These are phyloP conservation scores for Medicago arabica DNA, from an alignment of 306 rosid species.

Conservation along the genomic window DNA sequence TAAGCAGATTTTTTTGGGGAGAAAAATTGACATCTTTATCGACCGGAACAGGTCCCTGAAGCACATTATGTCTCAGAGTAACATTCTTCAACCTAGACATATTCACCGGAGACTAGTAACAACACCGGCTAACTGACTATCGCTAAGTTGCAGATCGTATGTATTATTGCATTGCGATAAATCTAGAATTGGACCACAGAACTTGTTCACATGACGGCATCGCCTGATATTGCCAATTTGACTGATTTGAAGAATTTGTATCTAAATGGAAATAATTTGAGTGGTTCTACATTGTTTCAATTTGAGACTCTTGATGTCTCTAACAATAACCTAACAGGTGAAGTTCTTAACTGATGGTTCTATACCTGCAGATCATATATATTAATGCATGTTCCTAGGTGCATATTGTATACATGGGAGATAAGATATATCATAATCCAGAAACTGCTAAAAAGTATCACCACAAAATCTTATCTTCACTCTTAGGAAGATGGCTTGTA, in stretches of 20 bases:
- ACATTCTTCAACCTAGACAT: too few species aligned
- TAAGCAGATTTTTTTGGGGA: too few species aligned
- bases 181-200: too few species aligned
- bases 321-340: conserved; percentile 64
- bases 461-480: conserved; percentile 59
- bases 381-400: conserved; percentile 52
- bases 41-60: too few species aligned
- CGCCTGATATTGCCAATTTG: conserved; percentile 71
- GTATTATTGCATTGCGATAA: too few species aligned
- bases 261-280: conserved; percentile 63
- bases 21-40: too few species aligned
- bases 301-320: conserved; percentile 75
- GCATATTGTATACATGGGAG: conserved; percentile 78
- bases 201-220: not conserved
- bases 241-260: conserved; percentile 59
- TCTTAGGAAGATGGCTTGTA: conserved; percentile 59
- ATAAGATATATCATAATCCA: conserved; percentile 54
- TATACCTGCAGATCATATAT: too few species aligned
- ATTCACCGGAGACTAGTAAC: too few species aligned
- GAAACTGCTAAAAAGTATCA: conserved; percentile 56
- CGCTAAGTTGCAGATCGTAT: conserved; percentile 24
- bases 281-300: conserved; percentile 62
- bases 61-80: too few species aligned
- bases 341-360: conserved; percentile 54
- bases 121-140: too few species aligned